A percentile compares a stretch with the other conserved stretches of the same genome.
Conservation (phyloP, 2,329 filamentous ascomycete species). For the Tolypocladium tundrense region DNA sequence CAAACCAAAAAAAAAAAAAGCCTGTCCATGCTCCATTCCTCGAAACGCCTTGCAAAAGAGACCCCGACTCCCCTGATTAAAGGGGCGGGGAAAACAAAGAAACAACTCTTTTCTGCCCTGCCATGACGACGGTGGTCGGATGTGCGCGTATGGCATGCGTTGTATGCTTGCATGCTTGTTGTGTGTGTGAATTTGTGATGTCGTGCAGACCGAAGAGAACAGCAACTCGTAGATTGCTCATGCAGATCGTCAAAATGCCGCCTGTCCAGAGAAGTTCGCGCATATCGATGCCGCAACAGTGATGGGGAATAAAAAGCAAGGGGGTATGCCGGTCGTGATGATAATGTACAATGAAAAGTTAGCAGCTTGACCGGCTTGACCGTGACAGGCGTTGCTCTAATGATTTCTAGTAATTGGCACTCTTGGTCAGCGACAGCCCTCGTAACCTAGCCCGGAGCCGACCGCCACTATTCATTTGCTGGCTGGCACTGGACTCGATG, state of each 20-base stretch:
- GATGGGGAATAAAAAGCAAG: conserved; percentile 16
- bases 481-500: conserved; percentile 63
- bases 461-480: conserved; percentile 8
- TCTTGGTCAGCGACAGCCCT: conserved; percentile 32
- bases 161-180: not conserved
- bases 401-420: conserved; percentile 22
- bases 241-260: conserved; percentile 34
- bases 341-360: conserved; percentile 17
- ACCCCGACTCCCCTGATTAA: conserved; percentile 11
- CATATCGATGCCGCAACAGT: conserved; percentile 16
- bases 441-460: conserved; percentile 28
- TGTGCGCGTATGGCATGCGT: conserved; percentile 3
- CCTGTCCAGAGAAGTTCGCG: conserved; percentile 2
- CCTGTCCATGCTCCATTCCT: conserved; percentile 10
- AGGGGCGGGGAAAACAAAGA: conserved; percentile 6
- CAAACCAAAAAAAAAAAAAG: no score
- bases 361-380: conserved; percentile 2
- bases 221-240: conserved; percentile 35
- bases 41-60: conserved; percentile 24
- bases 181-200: conserved; percentile 1
- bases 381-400: conserved; percentile 12
- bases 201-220: not conserved
- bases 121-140: conserved; percentile 3
- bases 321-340: conserved; percentile 8
- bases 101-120: conserved; percentile 4